phyloP scores from a whole-genome alignment of 768 basidiomycete species.

The Exsudoporus frostii region DNA sequence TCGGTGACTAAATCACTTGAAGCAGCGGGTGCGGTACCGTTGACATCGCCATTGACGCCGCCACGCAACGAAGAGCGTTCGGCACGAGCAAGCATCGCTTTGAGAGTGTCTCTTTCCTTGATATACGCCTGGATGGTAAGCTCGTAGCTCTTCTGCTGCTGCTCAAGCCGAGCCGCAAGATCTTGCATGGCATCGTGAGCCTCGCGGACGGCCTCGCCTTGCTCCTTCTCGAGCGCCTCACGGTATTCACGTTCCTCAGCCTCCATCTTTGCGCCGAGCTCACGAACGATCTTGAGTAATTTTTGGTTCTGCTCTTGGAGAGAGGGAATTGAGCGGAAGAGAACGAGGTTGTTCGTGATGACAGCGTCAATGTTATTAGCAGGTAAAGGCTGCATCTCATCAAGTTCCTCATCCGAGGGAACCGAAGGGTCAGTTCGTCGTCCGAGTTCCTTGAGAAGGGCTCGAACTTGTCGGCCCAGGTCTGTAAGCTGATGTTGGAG shows the following conservation, averaged over 20 bases:
- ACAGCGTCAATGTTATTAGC: constrained; percentile 67
- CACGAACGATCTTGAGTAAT: constrained; percentile 76
- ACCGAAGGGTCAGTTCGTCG: constrained; percentile 83
- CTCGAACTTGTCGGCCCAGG: constrained; percentile 80
- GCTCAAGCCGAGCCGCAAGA: constrained; percentile 73
- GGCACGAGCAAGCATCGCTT: constrained; percentile 63
- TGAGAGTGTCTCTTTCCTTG: constrained; percentile 86
- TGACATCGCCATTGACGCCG: constrained; percentile 33
- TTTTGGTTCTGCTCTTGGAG: constrained; percentile 94
- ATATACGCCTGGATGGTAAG: constrained; percentile 74
- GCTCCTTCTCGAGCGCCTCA: constrained; percentile 67
- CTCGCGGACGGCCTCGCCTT: constrained; percentile 77
- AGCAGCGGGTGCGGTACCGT: constrained; percentile 18
- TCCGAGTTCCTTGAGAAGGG: constrained; percentile 72
- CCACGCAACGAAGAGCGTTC: constrained; percentile 28
- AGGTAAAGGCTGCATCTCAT: constrained; percentile 42
- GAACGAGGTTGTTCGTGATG: constrained; percentile 85
- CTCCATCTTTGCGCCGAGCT: constrained; percentile 84
- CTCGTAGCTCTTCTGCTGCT: constrained; percentile 68
- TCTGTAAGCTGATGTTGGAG: constrained; percentile 77
- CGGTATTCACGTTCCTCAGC: constrained; percentile 75
- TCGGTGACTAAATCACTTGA: constrained; percentile 51
- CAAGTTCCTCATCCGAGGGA: constrained; percentile 62
- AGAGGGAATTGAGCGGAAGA: constrained; percentile 74
- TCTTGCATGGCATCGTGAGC: constrained; percentile 85